Base-by-base conservation (phyloP, 495 filamentous ascomycete genomes). In the Aspergillus leporis region DNA sequence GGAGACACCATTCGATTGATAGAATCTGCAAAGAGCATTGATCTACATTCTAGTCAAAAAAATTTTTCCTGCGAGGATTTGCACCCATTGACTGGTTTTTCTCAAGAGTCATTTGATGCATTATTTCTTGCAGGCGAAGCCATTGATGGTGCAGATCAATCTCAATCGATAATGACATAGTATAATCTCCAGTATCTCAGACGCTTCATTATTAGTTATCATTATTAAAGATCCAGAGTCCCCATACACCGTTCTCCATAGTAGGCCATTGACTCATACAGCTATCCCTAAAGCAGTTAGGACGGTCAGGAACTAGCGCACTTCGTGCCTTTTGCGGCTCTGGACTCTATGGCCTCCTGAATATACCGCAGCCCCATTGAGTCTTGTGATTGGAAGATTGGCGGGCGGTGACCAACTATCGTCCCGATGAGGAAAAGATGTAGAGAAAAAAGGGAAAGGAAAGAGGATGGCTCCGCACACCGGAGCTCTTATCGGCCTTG, bases 401-500 rank as follows among this genome's bases (percentile, higher is more conserved):
- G 12, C 14, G 22, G 56, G 59, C 36, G 53, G 50, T 36, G 41
- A 46, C 31, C 3, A n/a, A 12, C 9, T 6, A 19, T 16, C 28
- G 38, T 19, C 55, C 46, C 21, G 55, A 23, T 13, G 7, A 3
- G 45, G 46, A 36, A 49, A 49, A 25, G 28, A 23, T 12, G 12
- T 9, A 25, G 43, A 56, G 19, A 47, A 53, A 51, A 50, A 34
- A 48, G 31, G 34, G n/a, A 25, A 38, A 36, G 22, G 21, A 23
- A 56, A 34, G 53, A 49, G 48, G 36, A 54, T 19, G 34, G 52
- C 64, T 66, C 66, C 66, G 65, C 66, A 63, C 62, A 69, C 66
- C 69, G 66, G 66, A 67, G 66, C 59, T 66, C 66, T 69, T 65
- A 71, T 67, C 69, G 66, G 66, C 59, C 50, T 54, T 50, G 40